Evolutionary conservation across 1,139 yeast species (phyloP), one percentile per base, ranked within the genome.

Genomic region (Pneumocystis murina): DNA sequence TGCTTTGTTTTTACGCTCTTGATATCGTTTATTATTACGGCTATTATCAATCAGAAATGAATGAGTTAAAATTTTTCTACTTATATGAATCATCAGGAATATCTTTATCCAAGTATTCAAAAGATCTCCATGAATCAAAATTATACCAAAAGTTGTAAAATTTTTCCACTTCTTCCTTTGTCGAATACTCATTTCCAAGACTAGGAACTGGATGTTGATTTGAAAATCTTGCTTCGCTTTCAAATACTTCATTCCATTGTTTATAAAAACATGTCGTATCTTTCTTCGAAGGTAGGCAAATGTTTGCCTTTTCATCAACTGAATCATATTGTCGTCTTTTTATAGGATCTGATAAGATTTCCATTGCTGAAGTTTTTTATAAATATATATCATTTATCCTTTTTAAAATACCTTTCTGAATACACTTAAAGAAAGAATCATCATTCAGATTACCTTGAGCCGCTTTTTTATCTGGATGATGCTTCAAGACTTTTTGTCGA

Each of bases 81-180:
- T 92, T 94, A 68, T 96, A 88, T 68, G 97, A 87, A 78, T 92
- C 99, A 80, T 92, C 99, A 70, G 99, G 99, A 73, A 91, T 97
- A 75, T 92, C 99, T 80, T 92, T 98, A 74, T 92, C 99, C 76
- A 91, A 84, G 79, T 91, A 92, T 79, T 92, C 99, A 74, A 92
- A 92, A 61, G 96, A 81, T 81, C 96, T 89, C 99, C 99, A 92
- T 40, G 98, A 92, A 75, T 92, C 97, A 71, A 92, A 89, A 76
- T 87, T 86, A 77, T 90, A 90, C 92, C 94, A 92, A 81, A 88
- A 89, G 66, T 81, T 79, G 80, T 92, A 92, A 79, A 92, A 94
- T 61, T 78, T 80, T 72, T 92, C 98, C 64, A 92, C 96, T 68
- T 90, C 95, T 63, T 82, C 84, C 79, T 88, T 87, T 65, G 89